A percentile compares a stretch with the other conserved stretches of the same genome.
phyloP scores from a whole-genome alignment of 208 protist genomes.

The Angomonas desouzai region DNA sequence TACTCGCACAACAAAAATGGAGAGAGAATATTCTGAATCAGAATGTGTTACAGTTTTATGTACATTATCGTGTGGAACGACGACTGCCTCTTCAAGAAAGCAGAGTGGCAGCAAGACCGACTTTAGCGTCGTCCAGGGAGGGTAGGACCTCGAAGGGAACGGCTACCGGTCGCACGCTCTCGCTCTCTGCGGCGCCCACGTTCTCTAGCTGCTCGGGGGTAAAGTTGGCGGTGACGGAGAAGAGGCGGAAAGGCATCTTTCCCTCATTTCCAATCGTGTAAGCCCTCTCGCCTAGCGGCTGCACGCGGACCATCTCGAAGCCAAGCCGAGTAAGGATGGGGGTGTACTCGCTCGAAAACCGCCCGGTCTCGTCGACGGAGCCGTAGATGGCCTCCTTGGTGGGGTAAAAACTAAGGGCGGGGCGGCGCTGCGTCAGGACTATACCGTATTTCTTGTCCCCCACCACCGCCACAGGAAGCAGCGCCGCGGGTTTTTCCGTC shows the following conservation, averaged over 20 bases:
- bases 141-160: slow-evolving; percentile 40
- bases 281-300: slow-evolving; percentile 11
- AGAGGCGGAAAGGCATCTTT: slow-evolving; percentile 35
- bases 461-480: slow-evolving; percentile 44
- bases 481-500: slow-evolving; percentile 27
- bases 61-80: neutral
- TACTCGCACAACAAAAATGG: too few species aligned
- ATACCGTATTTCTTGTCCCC: slow-evolving; percentile 32
- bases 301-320: slow-evolving; percentile 20
- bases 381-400: slow-evolving; percentile 50
- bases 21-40: slow-evolving; percentile 13
- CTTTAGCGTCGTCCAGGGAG: slow-evolving; percentile 45
- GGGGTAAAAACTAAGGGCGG: slow-evolving; percentile 29
- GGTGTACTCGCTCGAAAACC: slow-evolving; percentile 23
- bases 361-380: slow-evolving; percentile 17
- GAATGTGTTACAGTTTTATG: neutral
- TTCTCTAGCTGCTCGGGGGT: slow-evolving; percentile 16
- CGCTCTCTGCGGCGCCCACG: slow-evolving; percentile 13
- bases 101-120: slow-evolving; percentile 41
- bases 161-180: slow-evolving; percentile 15
- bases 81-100: slow-evolving; percentile 7
- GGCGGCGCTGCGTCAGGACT: slow-evolving; percentile 29
- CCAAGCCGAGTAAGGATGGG: slow-evolving; percentile 26
- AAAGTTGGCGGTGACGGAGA: slow-evolving; percentile 24
- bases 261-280: slow-evolving; percentile 74